Evolutionary conservation across 2,329 filamentous ascomycete species (phyloP).

Genomic region (Zasmidium citrigriseum): DNA sequence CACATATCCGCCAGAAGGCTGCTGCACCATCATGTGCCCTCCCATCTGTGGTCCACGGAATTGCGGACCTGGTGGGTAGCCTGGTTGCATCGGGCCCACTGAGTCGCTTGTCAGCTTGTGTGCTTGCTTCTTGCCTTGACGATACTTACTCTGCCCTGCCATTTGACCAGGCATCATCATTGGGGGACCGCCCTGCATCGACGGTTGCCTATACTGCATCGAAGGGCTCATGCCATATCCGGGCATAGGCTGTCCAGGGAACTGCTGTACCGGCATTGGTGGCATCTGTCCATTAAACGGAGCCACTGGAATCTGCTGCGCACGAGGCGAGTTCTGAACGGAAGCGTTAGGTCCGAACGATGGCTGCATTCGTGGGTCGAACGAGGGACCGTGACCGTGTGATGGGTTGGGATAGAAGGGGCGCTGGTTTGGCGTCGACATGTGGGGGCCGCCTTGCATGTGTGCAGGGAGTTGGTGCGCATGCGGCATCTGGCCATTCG

Average conservation of each 20-base stretch:
- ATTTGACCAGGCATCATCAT: conserved; percentile 29
- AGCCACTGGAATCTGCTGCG: conserved; percentile 57
- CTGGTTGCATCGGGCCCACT: conserved; percentile 38
- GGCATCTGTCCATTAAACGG: conserved; percentile 54
- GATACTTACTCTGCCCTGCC: conserved; percentile 25
- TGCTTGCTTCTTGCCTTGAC: conserved; percentile 50
- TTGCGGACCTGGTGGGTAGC: conserved; percentile 20
- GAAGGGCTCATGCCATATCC: conserved; percentile 69
- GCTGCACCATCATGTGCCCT: conserved; percentile 77
- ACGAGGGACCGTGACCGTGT: conserved; percentile 68
- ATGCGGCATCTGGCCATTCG: conserved; percentile 69
- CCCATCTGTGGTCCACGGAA: conserved; percentile 55
- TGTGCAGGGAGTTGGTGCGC: conserved; percentile 83
- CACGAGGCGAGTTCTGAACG: conserved; percentile 77
- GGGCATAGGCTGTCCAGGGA: conserved; percentile 68
- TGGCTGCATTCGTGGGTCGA: conserved; percentile 83
- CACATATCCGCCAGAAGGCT: conserved; percentile 70
- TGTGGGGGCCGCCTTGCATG: conserved; percentile 67
- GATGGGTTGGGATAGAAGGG: conserved; percentile 76
- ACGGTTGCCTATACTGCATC: conserved; percentile 50
- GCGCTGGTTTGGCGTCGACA: conserved; percentile 70
- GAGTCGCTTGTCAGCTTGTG: conserved; percentile 64
- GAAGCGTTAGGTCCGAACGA: conserved; percentile 76
- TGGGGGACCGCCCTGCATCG: conserved; percentile 20
- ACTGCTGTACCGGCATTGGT: conserved; percentile 48